Evolutionary conservation across 805 yeast genomes (phyloP).

Genomic region (Yamadazyma tumulicola): DNA sequence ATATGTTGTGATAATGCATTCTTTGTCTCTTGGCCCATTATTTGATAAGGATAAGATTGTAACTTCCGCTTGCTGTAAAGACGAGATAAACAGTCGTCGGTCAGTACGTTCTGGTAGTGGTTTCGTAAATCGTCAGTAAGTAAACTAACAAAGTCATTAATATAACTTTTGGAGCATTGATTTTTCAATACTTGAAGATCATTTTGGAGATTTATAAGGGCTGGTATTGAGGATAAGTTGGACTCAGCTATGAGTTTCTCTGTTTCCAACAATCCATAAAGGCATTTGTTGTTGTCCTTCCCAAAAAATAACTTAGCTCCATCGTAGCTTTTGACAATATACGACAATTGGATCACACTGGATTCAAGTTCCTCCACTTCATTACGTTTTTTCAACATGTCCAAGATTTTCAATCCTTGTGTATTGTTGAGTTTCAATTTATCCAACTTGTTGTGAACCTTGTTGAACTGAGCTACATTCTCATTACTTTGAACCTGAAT

Average conservation of each 20-base stretch:
- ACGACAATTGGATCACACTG: constrained; percentile 50
- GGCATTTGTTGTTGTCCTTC: constrained; percentile 48
- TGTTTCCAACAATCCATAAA: constrained; percentile 54
- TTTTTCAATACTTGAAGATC: constrained; percentile 52
- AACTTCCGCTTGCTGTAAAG: constrained; percentile 26
- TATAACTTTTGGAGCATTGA: constrained; percentile 69
- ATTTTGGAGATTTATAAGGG: constrained; percentile 48
- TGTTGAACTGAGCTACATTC: constrained; percentile 46
- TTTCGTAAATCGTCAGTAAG: constrained; percentile 59
- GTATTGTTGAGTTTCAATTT: constrained; percentile 45
- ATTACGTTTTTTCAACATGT: constrained; percentile 48
- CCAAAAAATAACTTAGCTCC: constrained; percentile 40
- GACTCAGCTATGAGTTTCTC: constrained; percentile 51
- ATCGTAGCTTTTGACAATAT: constrained; percentile 26
- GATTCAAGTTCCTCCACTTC: constrained; percentile 65
- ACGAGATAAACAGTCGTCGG: constrained; percentile 49
- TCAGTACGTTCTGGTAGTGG: constrained; percentile 51
- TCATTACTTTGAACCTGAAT: constrained; percentile 53
- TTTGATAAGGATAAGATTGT: constrained; percentile 33
- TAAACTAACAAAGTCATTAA: constrained; percentile 51
- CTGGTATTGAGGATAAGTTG: constrained; percentile 46
- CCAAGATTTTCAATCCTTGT: constrained; percentile 48
- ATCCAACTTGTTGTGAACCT: constrained; percentile 44
- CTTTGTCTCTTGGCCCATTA: constrained; percentile 39
- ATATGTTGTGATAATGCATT: constrained; percentile 44